Evolutionary conservation across 345 rosid genomes (phyloP), one percentile per base, ranked within the genome.

Genomic region (Boechera stricta): DNA sequence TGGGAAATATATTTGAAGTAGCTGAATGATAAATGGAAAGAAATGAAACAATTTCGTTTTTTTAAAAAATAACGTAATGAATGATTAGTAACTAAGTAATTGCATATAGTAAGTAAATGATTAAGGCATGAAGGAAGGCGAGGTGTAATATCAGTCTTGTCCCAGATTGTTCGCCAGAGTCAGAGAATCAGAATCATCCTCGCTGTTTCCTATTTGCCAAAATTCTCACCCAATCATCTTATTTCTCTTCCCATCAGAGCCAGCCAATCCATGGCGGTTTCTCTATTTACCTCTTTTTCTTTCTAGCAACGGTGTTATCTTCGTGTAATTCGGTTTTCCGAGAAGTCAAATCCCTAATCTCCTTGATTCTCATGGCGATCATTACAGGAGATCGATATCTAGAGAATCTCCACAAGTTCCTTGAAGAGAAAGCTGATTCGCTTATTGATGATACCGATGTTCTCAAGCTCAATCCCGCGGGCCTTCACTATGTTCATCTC

Each of bases 371-470:
- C 51, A 94, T 94, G 98, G 94, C 87, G 83, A 85, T 90, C 84
- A 96, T 95, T 18, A 95, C 97, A 12, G 99, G 99, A 57, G 99
- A 95, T 83, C 96, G 96, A 24, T 95, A 95, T 77, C 71, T 95
- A 0, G 98, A 95, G 69, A 86, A 86, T 69, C 88, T 95, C 33
- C 92, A 88, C 47, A 84, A 81, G 60, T 95, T 95, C 83, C 91
- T 95, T 2, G 96, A 91, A n/a, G 77, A 83, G 4, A 86, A 87
- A 7, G 93, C 96, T 24, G 99, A 86, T 7, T 72, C 85, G 16
- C 84, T 95, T 18, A 79, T 95, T 39, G 99, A 95, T 7, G 92
- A 85, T 0, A 48, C 89, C 52, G 67, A 87, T 48, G 88, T 88
- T 38, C 88, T 95, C 57, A 95, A 95, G 79, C 96, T 95, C 29